These are phyloP conservation scores for Ophiocordyceps camponoti-saundersi DNA, from an alignment of 2,329 filamentous ascomycete genomes.

Conservation along the genomic window DNA sequence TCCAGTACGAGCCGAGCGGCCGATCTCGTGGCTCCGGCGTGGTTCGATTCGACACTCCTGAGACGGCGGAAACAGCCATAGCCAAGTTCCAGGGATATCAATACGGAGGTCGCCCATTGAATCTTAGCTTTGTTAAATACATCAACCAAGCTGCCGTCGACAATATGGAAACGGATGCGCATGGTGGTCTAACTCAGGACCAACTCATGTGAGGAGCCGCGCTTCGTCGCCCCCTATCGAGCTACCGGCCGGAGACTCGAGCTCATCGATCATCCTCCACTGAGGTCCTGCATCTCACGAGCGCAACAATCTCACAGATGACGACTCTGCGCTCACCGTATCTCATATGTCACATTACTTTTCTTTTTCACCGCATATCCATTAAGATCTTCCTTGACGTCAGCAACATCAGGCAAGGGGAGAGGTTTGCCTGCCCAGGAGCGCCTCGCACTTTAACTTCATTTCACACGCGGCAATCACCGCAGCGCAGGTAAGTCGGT, in stretches of 20 bases:
- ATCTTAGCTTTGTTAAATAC: constrained; percentile 89
- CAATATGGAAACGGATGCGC: constrained; percentile 69
- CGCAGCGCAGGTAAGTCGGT: constrained; percentile 6
- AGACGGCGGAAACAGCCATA: constrained; percentile 85
- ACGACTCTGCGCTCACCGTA: not conserved
- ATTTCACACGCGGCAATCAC: constrained; percentile 2
- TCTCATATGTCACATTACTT: not conserved
- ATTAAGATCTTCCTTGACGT: not conserved
- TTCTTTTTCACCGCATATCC: not conserved
- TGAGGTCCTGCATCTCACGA: not conserved
- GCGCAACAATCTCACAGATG: not conserved
- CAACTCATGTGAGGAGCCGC: constrained; percentile 68
- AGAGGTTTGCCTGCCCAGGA: not conserved
- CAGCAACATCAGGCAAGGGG: not conserved
- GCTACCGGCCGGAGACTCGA: not conserved
- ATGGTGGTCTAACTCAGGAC: constrained; percentile 73
- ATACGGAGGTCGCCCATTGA: constrained; percentile 87
- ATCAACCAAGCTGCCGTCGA: constrained; percentile 51
- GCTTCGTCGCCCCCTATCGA: no score
- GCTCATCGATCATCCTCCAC: not conserved
- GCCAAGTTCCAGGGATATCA: constrained; percentile 96
- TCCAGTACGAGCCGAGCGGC: constrained; percentile 94
- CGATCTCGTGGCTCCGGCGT: constrained; percentile 90
- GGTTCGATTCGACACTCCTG: constrained; percentile 72
- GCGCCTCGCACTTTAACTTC: constrained; percentile 6